Base-by-base conservation (phyloP, 116 monocot genomes). In the Phalaenopsis hybrid region DNA sequence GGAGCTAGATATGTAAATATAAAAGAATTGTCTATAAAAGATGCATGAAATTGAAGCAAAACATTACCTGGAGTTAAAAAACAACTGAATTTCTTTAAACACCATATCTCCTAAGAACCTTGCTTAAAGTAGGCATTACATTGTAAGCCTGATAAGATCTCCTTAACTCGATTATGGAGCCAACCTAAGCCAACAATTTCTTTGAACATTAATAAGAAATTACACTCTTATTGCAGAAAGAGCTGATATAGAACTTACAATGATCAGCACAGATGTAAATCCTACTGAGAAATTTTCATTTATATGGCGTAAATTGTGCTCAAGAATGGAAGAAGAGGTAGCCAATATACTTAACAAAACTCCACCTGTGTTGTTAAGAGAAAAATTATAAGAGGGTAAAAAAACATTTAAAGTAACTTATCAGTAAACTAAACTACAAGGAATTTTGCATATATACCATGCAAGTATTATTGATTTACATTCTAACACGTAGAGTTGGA, bases 81-180 rank as follows among this genome's bases (percentile, higher is more conserved):
- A 72, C 37, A 72, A 37, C 33, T 72, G 72, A 15, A 72, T 16
- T 72, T 11, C 72, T 17, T 34, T 88, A 94, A 15, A 89, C 99
- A 82, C 92, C 95, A 48, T 99, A 99, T 92, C 99, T 92, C 82
- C 85, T 85, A 31, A 99, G 73, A 86, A 92, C 93, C 78, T 95
- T 93, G 88, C 87, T 93, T 61, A 99, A 87, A 20, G 92, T 82
- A 44, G 99, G 99, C 95, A 95, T 99, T 23, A 99, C 95, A 85
- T 93, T 99, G 79, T 99, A 99, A 21, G 95, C 99, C 69, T 99
- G 95, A 81, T 99, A 99, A 6, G 99, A 99, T 86, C 99, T 91
- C 88, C 93, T 93, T 82, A 99, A 52, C 76, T 99, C 99, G n/a
- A 99, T 95, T 31, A 99, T 99, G 13, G 99, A 99, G 69, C 99